Evolutionary conservation across 108 stramenopile genomes (phyloP).

Genomic region (Nannochloropsis salina): DNA sequence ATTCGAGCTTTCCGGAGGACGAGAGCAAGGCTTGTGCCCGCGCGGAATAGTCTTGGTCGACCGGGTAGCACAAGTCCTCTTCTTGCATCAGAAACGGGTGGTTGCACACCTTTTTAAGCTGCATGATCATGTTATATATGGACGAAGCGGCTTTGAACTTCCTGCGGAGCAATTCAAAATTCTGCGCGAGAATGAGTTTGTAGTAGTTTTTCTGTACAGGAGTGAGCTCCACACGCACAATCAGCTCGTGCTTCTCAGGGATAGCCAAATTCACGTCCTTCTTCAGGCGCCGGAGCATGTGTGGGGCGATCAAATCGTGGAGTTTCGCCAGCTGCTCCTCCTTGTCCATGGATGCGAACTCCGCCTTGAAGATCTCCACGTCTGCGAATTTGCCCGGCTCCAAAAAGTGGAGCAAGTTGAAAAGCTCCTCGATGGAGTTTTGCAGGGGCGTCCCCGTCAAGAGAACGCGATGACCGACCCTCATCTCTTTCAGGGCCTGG

Average conservation of each 20-base stretch:
- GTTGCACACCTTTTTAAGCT: conserved; percentile 82
- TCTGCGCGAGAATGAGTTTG: neutral
- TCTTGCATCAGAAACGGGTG: conserved; percentile 58
- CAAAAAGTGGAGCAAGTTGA: conserved; percentile 33
- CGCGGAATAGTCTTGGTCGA: neutral
- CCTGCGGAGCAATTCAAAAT: conserved; percentile 23
- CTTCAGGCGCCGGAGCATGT: conserved; percentile 28
- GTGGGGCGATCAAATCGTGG: neutral
- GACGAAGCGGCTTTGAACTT: conserved; percentile 53
- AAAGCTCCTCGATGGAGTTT: conserved; percentile 39
- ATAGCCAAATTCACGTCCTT: conserved; percentile 34
- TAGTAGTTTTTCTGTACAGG: conserved; percentile 3
- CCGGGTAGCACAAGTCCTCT: neutral
- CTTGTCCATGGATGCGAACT: conserved; percentile 33
- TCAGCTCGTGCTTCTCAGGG: conserved; percentile 40
- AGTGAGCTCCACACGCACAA: conserved; percentile 42
- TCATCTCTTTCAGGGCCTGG: conserved; percentile 64
- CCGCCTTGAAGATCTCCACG: conserved; percentile 23
- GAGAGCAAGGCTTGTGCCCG: conserved; percentile 47
- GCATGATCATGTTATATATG: conserved; percentile 83
- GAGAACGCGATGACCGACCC: conserved; percentile 69
- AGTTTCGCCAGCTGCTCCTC: conserved; percentile 41
- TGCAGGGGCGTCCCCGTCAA: conserved; percentile 78
- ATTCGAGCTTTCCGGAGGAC: conserved; percentile 60
- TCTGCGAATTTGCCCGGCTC: conserved; percentile 26